These are phyloP conservation scores for Flammula alnicola DNA, from an alignment of 1,284 basidiomycete genomes.

Conservation along the genomic window DNA sequence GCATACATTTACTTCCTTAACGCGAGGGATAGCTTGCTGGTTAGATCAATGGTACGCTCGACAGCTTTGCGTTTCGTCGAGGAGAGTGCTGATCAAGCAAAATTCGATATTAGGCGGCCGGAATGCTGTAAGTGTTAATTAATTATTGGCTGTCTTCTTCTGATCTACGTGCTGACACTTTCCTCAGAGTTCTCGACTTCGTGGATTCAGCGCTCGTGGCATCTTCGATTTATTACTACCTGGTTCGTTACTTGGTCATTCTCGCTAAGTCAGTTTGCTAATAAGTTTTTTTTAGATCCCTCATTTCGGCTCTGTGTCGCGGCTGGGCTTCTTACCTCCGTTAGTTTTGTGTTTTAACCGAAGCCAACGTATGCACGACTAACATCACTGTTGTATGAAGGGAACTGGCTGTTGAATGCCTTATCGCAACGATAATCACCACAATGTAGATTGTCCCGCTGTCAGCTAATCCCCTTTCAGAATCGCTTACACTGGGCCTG, in stretches of 20 bases:
- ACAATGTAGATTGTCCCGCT: too few species aligned
- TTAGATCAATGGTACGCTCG: slow-evolving; percentile 6
- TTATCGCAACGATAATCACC: slow-evolving; percentile 11
- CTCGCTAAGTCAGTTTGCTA: not conserved
- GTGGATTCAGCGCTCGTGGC: slow-evolving; percentile 8
- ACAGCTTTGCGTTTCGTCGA: not conserved
- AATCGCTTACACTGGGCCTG: not conserved
- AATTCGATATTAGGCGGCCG: slow-evolving; percentile 1
- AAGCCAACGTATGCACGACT: not conserved
- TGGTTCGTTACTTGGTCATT: not conserved
- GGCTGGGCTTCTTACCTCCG: slow-evolving; percentile 1
- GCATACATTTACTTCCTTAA: slow-evolving; percentile 5
- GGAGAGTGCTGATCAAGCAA: too few species aligned
- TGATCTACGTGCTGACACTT: not conserved
- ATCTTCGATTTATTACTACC: slow-evolving; percentile 8
- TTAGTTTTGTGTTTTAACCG: not conserved
- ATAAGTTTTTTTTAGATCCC: slow-evolving; percentile 1
- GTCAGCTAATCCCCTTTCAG: not conserved
- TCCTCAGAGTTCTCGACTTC: slow-evolving; percentile 4
- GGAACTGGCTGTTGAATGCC: slow-evolving; percentile 10
- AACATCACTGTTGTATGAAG: not conserved
- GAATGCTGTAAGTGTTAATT: slow-evolving; percentile 4
- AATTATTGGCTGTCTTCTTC: not conserved
- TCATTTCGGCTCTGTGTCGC: slow-evolving; percentile 2
- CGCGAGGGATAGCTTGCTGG: slow-evolving; percentile 7